Percentiles rank a stretch among this genome's conserved stretches.
These are phyloP conservation scores for Fabrea salina DNA, from an alignment of 169 alveolate genomes.

Conservation along the genomic window DNA sequence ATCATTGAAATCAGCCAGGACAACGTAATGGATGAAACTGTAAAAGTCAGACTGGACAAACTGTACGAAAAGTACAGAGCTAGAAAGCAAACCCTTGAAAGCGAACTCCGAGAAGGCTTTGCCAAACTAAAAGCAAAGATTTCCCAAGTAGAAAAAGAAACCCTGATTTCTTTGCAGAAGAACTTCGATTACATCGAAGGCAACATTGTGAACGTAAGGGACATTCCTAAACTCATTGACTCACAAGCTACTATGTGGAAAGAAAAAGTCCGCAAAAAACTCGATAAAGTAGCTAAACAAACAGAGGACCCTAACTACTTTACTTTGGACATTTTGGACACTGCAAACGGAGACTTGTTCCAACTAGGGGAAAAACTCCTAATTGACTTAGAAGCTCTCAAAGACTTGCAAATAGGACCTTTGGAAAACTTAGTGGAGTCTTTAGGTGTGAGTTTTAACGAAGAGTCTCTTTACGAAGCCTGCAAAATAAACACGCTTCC, in stretches of 20 bases:
- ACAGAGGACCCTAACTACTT: background rate
- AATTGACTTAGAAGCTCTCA: slow-evolving; percentile 3
- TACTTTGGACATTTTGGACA: background rate
- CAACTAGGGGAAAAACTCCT: background rate
- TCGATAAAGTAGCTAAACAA: background rate
- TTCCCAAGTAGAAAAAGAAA: background rate
- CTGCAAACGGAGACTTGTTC: slow-evolving; percentile 3
- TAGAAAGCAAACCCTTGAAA: background rate
- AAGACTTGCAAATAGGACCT: slow-evolving; percentile 6
- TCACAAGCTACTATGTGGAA: slow-evolving; percentile 1
- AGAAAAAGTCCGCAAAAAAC: background rate
- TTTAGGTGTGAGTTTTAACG: background rate
- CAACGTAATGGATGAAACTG: slow-evolving; percentile 24
- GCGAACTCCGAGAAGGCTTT: slow-evolving; percentile 27
- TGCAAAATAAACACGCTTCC: too few species aligned
- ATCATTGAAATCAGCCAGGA: slow-evolving; percentile 40
- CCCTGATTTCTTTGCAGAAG: background rate
- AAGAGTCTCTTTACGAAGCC: background rate
- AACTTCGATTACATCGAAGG: background rate
- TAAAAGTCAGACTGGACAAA: background rate
- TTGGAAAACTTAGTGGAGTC: background rate
- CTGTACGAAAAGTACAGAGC: background rate
- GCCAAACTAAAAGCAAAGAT: background rate
- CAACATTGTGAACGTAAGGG: slow-evolving; percentile 18
- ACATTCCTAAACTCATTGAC: slow-evolving; percentile 20